Evolutionary conservation across 2,329 filamentous ascomycete genomes (phyloP).

Genomic region (Curvularia sp.): DNA sequence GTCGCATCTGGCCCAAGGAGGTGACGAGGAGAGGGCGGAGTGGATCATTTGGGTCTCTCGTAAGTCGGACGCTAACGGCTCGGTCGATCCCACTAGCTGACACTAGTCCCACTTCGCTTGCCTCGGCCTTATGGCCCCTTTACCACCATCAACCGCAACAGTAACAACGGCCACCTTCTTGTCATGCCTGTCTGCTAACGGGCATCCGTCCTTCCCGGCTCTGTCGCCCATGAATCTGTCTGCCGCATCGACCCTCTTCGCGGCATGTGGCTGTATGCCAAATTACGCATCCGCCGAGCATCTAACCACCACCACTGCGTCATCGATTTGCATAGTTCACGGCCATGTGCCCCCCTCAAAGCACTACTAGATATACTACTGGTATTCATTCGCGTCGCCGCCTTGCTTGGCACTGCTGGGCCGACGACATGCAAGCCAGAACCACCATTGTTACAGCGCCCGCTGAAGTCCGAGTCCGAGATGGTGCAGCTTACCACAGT

Average conservation of each 20-base stretch:
- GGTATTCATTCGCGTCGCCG: neutral
- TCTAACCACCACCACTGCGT: neutral
- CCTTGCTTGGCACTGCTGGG: neutral
- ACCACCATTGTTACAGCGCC: neutral
- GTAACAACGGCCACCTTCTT: slow-evolving; percentile 8
- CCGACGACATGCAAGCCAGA: neutral
- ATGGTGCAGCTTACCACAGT: slow-evolving; percentile 1
- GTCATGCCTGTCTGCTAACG: slow-evolving; percentile 5
- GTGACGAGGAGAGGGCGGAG: slow-evolving; percentile 3
- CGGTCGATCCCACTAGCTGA: slow-evolving; percentile 15
- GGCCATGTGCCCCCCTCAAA: neutral
- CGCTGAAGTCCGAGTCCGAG: neutral
- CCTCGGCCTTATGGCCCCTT: slow-evolving; percentile 12
- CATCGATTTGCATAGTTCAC: neutral
- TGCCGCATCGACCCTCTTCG: neutral
- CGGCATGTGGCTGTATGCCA: slow-evolving; percentile 7
- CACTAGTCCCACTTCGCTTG: slow-evolving; percentile 8
- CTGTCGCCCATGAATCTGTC: slow-evolving; percentile 1
- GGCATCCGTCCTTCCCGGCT: neutral
- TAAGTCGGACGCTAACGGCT: slow-evolving; percentile 16
- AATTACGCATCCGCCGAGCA: neutral
- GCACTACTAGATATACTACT: neutral
- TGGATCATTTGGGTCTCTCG: slow-evolving; percentile 6
- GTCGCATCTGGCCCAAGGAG: slow-evolving; percentile 8
- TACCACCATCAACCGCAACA: slow-evolving; percentile 1